Evolutionary conservation across 2,329 filamentous ascomycete genomes (phyloP).

Genomic region (Aureobasidium sp.): DNA sequence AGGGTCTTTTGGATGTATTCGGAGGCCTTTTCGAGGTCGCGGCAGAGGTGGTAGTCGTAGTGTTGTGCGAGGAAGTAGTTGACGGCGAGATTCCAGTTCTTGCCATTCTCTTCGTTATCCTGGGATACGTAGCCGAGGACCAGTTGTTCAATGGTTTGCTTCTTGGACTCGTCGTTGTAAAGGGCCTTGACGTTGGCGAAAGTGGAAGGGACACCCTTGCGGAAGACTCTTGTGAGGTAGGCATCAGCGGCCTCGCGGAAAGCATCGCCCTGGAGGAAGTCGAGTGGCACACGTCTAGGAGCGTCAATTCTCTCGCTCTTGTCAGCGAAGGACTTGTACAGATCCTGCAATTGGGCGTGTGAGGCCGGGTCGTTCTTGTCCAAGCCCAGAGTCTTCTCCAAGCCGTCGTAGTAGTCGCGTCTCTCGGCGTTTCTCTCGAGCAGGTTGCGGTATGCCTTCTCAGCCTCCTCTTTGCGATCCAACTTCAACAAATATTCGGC

Average conservation of each 20-base stretch:
- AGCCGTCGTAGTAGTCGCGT: conserved; percentile 72
- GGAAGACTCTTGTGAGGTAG: conserved; percentile 77
- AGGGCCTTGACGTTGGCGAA: conserved; percentile 96
- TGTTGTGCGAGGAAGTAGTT: conserved; percentile 94
- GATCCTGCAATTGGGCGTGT: conserved; percentile 60
- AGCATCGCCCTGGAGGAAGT: conserved; percentile 75
- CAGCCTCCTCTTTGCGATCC: conserved; percentile 69
- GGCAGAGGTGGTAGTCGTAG: conserved; percentile 86
- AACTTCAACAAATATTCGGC: conserved; percentile 78
- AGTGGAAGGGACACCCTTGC: conserved; percentile 88
- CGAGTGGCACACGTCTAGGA: conserved; percentile 74
- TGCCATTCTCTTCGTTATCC: conserved; percentile 46
- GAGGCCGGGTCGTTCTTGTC: conserved; percentile 52
- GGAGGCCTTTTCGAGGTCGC: conserved; percentile 72
- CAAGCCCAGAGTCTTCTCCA: conserved; percentile 62
- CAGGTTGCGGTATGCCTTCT: conserved; percentile 69
- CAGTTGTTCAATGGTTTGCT: conserved; percentile 63
- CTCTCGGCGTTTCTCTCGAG: conserved; percentile 84
- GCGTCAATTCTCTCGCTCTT: conserved; percentile 81
- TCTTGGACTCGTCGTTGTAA: conserved; percentile 71
- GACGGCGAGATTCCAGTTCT: conserved; percentile 63
- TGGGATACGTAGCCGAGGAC: conserved; percentile 63
- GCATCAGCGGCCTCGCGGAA: conserved; percentile 69
- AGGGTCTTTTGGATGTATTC: conserved; percentile 79
- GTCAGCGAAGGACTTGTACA: conserved; percentile 75